Percentiles rank a stretch among this genome's conserved stretches.
phyloP scores from a whole-genome alignment of 2,329 filamentous ascomycete genomes.

The Stylonectria norvegica region DNA sequence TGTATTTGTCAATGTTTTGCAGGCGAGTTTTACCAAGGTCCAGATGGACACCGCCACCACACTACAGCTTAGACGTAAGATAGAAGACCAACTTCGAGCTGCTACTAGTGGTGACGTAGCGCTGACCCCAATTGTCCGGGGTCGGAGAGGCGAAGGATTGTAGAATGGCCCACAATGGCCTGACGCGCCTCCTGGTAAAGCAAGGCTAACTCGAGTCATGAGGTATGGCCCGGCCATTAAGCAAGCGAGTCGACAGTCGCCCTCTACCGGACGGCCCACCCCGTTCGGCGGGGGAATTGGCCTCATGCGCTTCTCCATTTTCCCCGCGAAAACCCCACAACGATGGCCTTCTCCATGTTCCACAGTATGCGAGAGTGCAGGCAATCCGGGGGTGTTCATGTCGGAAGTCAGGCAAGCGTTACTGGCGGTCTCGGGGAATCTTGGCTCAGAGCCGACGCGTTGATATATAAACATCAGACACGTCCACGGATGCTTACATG shows the following conservation, averaged over 20 bases:
- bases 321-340: constrained; percentile 8
- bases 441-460: constrained; percentile 2
- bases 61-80: no score
- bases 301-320: constrained; percentile 6
- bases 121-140: not conserved
- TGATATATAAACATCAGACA: not conserved
- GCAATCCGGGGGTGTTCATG: constrained; percentile 7
- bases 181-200: no score
- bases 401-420: not conserved
- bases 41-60: no score
- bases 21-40: no score
- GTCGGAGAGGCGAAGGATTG: constrained; percentile 1
- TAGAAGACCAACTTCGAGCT: no score
- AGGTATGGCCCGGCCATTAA: constrained; percentile 1
- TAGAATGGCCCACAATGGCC: no score
- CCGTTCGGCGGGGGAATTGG: constrained; percentile 2
- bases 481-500: constrained; percentile 4
- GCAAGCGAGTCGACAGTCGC: constrained; percentile 5
- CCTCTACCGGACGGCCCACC: constrained; percentile 8
- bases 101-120: not conserved
- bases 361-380: constrained; percentile 9
- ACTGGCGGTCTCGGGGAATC: not conserved
- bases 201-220: constrained; percentile 5
- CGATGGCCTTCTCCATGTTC: constrained; percentile 8
- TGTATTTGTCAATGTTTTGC: no score